Evolutionary conservation across 1,139 yeast species (phyloP).

Genomic region (Pichia sp.): DNA sequence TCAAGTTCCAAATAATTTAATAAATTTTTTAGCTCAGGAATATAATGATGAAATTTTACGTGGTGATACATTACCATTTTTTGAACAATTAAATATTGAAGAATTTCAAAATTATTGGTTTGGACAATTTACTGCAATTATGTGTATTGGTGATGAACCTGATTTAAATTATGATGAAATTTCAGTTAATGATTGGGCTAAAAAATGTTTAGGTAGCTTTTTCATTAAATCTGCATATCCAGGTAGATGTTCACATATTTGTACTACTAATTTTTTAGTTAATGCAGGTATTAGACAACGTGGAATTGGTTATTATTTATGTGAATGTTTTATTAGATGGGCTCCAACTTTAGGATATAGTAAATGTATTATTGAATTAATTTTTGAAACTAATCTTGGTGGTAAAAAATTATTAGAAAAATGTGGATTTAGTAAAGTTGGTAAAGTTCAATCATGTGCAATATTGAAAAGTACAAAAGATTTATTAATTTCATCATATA

Average conservation of each 20-base stretch:
- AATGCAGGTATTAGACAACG: slow-evolving; percentile 91
- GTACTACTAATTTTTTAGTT: slow-evolving; percentile 83
- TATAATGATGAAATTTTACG: slow-evolving; percentile 87
- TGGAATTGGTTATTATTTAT: slow-evolving; percentile 81
- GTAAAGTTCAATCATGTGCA: slow-evolving; percentile 79
- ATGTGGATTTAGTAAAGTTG: slow-evolving; percentile 71
- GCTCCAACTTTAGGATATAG: slow-evolving; percentile 85
- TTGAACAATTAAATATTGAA: slow-evolving; percentile 66
- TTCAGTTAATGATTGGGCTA: slow-evolving; percentile 66
- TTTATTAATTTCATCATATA: slow-evolving; percentile 58
- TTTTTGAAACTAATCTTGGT: slow-evolving; percentile 82
- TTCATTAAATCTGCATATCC: slow-evolving; percentile 85
- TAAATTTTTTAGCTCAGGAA: slow-evolving; percentile 83
- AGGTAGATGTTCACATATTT: slow-evolving; percentile 89
- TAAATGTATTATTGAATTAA: slow-evolving; percentile 74
- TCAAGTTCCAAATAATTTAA: slow-evolving; percentile 64
- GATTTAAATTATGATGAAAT: slow-evolving; percentile 46
- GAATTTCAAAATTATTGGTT: slow-evolving; percentile 85
- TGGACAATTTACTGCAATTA: slow-evolving; percentile 74
- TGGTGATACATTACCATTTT: slow-evolving; percentile 83
- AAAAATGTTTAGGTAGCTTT: slow-evolving; percentile 82
- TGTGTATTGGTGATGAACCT: slow-evolving; percentile 75
- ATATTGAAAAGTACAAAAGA: slow-evolving; percentile 71
- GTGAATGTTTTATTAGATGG: slow-evolving; percentile 85
- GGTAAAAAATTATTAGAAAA: slow-evolving; percentile 76